These are phyloP conservation scores for Crithidia thermophila DNA, from an alignment of 208 protist species.

Conservation along the genomic window DNA sequence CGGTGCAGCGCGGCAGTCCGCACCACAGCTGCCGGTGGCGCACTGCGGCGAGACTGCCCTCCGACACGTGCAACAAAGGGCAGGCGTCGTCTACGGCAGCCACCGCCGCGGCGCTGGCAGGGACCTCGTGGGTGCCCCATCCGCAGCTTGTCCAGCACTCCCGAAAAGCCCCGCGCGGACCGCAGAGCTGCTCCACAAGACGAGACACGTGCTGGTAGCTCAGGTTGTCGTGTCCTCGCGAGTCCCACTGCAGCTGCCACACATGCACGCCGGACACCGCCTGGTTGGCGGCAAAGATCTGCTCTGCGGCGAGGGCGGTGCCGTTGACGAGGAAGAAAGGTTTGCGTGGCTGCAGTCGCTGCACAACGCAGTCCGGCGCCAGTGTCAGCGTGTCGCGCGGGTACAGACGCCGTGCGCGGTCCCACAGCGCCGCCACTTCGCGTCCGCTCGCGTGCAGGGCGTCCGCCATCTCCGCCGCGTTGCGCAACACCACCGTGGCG, in stretches of 20 bases:
- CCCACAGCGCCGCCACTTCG: conserved; percentile 30
- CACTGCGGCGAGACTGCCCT: conserved; percentile 71
- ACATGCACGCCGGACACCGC: conserved; percentile 11
- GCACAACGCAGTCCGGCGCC: conserved; percentile 42
- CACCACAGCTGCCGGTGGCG: conserved; percentile 75
- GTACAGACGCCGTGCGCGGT: conserved; percentile 14
- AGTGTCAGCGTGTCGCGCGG: conserved; percentile 33
- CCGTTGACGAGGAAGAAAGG: conserved; percentile 53
- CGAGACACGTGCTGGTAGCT: conserved; percentile 12
- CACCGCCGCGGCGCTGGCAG: background rate
- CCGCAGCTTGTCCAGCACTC: conserved; percentile 11
- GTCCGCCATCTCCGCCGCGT: conserved; percentile 32
- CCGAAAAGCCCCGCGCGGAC: conserved; percentile 13
- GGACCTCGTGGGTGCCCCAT: background rate
- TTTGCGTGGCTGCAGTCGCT: conserved; percentile 37
- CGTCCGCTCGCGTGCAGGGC: conserved; percentile 6
- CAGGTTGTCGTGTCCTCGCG: background rate
- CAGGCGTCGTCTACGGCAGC: background rate
- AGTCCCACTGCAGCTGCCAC: conserved; percentile 29
- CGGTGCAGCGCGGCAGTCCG: conserved; percentile 34
- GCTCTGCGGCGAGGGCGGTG: conserved; percentile 23
- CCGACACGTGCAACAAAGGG: conserved; percentile 55
- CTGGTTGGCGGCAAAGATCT: conserved; percentile 19
- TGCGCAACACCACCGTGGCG: conserved; percentile 21
- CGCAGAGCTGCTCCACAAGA: conserved; percentile 14